These are phyloP conservation scores for Exsudoporus floridanus DNA, from an alignment of 1,284 basidiomycete species.

Conservation along the genomic window DNA sequence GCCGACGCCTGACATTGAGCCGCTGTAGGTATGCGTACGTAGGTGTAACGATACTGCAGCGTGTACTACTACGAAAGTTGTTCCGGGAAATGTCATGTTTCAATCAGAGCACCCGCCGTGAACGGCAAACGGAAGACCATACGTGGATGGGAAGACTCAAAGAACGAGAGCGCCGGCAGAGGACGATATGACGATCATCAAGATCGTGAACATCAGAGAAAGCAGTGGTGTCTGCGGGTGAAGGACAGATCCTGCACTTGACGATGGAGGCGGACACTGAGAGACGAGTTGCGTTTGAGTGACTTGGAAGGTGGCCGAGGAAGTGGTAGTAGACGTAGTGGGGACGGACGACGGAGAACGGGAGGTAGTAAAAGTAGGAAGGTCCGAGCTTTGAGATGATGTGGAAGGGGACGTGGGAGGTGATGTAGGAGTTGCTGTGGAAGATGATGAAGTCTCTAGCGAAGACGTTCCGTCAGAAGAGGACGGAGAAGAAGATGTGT, in stretches of 20 bases:
- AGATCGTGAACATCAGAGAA: slow-evolving; percentile 18
- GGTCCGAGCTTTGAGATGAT: slow-evolving; percentile 4
- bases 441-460: background rate
- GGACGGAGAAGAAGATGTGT: background rate
- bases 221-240: background rate
- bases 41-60: background rate
- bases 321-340: slow-evolving; percentile 2
- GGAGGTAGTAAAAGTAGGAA: slow-evolving; percentile 3
- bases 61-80: slow-evolving; percentile 10
- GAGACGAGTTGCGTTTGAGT: slow-evolving; percentile 25
- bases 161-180: slow-evolving; percentile 21
- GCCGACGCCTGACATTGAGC: slow-evolving; percentile 68
- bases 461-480: slow-evolving; percentile 3
- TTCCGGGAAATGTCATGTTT: slow-evolving; percentile 1
- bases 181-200: slow-evolving; percentile 22
- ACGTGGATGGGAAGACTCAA: slow-evolving; percentile 10
- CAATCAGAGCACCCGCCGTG: background rate
- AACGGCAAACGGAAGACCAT: background rate
- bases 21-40: slow-evolving; percentile 45
- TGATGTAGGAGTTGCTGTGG: background rate
- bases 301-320: slow-evolving; percentile 4
- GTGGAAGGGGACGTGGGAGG: background rate
- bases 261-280: slow-evolving; percentile 24
- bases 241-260: slow-evolving; percentile 3
- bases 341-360: background rate